phyloP scores from a whole-genome alignment of 2,329 filamentous ascomycete species.

The Alternaria tenuissima region DNA sequence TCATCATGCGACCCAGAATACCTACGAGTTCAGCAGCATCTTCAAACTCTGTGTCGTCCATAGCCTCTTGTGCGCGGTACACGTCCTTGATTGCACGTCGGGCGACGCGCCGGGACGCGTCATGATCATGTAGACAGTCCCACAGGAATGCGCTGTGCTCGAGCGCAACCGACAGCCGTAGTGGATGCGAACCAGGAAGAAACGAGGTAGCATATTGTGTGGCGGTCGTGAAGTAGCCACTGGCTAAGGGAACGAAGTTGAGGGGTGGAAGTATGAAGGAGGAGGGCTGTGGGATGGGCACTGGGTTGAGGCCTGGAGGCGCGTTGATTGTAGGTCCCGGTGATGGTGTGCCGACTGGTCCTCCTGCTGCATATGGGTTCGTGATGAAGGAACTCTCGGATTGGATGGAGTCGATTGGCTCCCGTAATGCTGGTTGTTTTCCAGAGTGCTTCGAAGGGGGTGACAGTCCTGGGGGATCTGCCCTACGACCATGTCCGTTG shows the following conservation, averaged over 20 bases:
- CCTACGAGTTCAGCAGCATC: constrained; percentile 90
- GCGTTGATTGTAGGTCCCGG: constrained; percentile 52
- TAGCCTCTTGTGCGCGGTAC: constrained; percentile 87
- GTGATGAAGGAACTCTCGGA: constrained; percentile 61
- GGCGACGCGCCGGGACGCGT: constrained; percentile 78
- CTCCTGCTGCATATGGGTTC: constrained; percentile 56
- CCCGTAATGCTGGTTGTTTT: constrained; percentile 54
- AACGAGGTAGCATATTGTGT: constrained; percentile 75
- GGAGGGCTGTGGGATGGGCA: constrained; percentile 57
- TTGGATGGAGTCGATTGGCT: constrained; percentile 58
- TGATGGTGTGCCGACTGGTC: constrained; percentile 53
- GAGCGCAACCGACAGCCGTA: constrained; percentile 87
- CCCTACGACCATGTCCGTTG: constrained; percentile 37
- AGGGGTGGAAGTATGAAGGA: constrained; percentile 81
- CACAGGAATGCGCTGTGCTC: constrained; percentile 94
- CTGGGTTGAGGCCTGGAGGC: constrained; percentile 56
- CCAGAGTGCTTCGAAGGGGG: constrained; percentile 45
- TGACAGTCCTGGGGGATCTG: constrained; percentile 35
- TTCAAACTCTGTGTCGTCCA: constrained; percentile 94
- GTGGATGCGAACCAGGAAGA: constrained; percentile 86
- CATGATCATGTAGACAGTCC: constrained; percentile 86
- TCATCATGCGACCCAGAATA: constrained; percentile 87
- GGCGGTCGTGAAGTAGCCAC: constrained; percentile 81
- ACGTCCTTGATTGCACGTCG: constrained; percentile 87
- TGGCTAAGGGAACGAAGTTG: constrained; percentile 85